Conservation (phyloP, 169 alveolate genomes). For the Cryptosporidium xiaoi region DNA sequence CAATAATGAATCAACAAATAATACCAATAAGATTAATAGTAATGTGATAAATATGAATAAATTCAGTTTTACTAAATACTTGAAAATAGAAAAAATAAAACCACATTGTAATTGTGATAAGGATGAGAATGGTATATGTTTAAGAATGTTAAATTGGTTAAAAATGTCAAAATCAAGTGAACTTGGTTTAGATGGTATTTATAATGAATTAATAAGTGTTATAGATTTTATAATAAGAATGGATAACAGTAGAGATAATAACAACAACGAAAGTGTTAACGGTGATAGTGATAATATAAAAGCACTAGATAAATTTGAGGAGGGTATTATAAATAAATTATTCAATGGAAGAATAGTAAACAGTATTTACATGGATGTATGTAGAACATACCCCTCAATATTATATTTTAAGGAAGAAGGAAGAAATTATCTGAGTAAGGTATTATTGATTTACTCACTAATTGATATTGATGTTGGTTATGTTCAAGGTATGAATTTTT, state of each 20-base stretch:
- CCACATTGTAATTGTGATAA: constrained; percentile 66
- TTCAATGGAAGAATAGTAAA: constrained; percentile 42
- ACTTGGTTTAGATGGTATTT: constrained; percentile 3
- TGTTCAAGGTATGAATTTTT: constrained; percentile 89
- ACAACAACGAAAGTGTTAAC: background rate
- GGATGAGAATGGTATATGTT: constrained; percentile 51
- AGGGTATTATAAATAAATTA: constrained; percentile 16
- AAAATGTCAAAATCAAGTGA: constrained; percentile 18
- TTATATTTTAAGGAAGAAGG: constrained; percentile 50
- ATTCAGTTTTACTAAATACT: constrained; percentile 24
- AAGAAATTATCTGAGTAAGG: constrained; percentile 19
- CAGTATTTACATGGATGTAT: constrained; percentile 72
- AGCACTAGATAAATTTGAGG: no score
- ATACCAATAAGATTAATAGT: background rate
- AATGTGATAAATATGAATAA: background rate
- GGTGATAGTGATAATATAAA: background rate
- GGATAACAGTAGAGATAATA: constrained; percentile 4
- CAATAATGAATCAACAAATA: background rate
- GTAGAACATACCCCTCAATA: constrained; percentile 73
- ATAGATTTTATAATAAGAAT: constrained; percentile 44
- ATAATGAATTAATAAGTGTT: constrained; percentile 28
- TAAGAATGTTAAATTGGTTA: constrained; percentile 54
- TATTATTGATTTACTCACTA: constrained; percentile 47
- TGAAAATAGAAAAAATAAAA: constrained; percentile 4
- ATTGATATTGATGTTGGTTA: constrained; percentile 81